Evolutionary conservation across 441 rosid species (phyloP).

Genomic region (Brassica balearica): DNA sequence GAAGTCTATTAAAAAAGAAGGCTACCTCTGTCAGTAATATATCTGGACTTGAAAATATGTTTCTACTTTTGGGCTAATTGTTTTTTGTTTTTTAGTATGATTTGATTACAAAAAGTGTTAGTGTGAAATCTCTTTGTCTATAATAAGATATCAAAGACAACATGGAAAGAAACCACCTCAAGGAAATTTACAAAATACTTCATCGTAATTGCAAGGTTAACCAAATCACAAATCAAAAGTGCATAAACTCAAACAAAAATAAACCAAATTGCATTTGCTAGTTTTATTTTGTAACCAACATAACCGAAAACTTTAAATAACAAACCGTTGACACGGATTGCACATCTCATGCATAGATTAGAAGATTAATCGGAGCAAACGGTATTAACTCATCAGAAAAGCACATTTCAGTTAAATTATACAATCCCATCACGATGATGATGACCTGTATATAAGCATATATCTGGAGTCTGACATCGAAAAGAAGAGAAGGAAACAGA

Average conservation of each 20-base stretch:
- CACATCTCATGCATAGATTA: background rate
- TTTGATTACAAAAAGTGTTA: slow-evolving; percentile 8
- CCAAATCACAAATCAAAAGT: background rate
- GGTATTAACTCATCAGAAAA: background rate
- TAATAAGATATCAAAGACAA: background rate
- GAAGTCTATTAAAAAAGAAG: background rate
- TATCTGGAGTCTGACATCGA: slow-evolving; percentile 28
- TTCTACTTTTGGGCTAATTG: background rate
- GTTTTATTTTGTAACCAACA: background rate
- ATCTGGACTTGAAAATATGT: no score
- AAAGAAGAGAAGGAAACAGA: slow-evolving; percentile 34
- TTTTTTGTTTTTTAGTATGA: background rate
- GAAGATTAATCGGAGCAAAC: background rate
- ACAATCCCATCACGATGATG: background rate
- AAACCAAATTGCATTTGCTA: background rate
- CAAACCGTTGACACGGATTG: background rate
- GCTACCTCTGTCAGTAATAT: no score
- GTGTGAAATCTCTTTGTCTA: slow-evolving; percentile 8
- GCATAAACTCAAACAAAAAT: background rate
- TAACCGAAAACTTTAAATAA: background rate
- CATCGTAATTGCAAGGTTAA: background rate
- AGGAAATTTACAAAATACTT: background rate
- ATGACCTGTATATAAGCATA: background rate
- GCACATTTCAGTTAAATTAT: background rate
- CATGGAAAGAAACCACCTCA: background rate